Base-by-base conservation (phyloP, 2,329 filamentous ascomycete genomes). In the Ploettnerulaceae sp. region DNA sequence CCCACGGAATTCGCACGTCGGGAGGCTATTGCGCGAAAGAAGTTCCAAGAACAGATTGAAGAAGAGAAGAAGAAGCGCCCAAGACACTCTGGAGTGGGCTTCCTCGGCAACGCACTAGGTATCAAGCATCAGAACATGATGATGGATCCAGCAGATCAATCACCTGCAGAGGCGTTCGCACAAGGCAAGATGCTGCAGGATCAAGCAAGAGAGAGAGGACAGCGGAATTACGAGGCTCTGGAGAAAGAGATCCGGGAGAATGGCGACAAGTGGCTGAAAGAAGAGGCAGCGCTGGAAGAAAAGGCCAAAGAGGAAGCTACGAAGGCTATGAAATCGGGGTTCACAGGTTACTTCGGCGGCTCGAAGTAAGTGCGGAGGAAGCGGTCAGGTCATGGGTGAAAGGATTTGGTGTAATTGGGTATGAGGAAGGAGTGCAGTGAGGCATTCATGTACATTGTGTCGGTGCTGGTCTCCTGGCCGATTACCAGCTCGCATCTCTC, bases 121-220 rank as follows among this genome's bases (percentile, higher is more conserved):
- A 74, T 96, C 55, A 93, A 91, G 66, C 75, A 81, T 1, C 73
- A 71, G 58, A 77, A 75, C 58, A 79, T 81, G 76, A 81, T 77
- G 47, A 82, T 86, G 83, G 87, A 64, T 42, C 61, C 61, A 2
- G 51, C 50, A 39, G 84, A 90, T 63, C 75, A 79, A 53, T 81
- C 76, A 57, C 76, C 86, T 1, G 75, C 77, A 2, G 88, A 95
- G 64, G 89, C 86, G 9, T 79, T 93, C 52, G 82, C 86, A 2
- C 83, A 95, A 67, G 93, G 91, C 60, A 98, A 97, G 78, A 96
- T 97, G 88, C 73, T 96, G 56, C 89, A 90, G 69, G 93, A 98
- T 64, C 83, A 95, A 66, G 89, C 93, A 40, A 82, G 93, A 39
- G 93, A 98, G 70, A 79, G 89, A 39, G 93, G 93, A 25, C 86